phyloP scores from a whole-genome alignment of 192 early-diverging fungal species.

The Coemansia sp. region DNA sequence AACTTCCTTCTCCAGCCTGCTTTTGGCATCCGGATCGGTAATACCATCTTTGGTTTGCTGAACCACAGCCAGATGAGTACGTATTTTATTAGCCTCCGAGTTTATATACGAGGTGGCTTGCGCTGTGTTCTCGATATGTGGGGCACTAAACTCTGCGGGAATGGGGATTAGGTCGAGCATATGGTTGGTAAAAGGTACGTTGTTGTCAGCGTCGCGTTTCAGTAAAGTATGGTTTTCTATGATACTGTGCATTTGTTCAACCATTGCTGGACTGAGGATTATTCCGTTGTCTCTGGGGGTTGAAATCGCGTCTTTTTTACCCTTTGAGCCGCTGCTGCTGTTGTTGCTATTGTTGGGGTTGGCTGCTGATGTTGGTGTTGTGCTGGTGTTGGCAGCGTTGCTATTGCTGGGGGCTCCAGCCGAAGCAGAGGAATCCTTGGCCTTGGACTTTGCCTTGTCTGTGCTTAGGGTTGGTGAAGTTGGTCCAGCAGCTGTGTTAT shows the following conservation, averaged over 20 bases:
- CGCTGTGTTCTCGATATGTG: conserved; percentile 32
- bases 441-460: conserved; percentile 17
- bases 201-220: conserved; percentile 52
- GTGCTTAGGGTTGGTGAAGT: not conserved
- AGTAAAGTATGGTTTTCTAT: conserved; percentile 45
- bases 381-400: not conserved
- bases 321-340: conserved; percentile 6
- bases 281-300: conserved; percentile 33
- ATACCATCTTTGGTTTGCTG: conserved; percentile 29
- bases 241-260: conserved; percentile 48
- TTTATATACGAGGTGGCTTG: conserved; percentile 46
- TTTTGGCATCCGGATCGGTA: conserved; percentile 32
- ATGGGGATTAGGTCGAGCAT: conserved; percentile 38
- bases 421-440: conserved; percentile 2
- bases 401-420: not conserved
- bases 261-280: conserved; percentile 46
- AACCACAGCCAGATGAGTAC: conserved; percentile 35
- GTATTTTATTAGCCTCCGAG: conserved; percentile 37
- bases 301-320: conserved; percentile 24
- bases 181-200: conserved; percentile 52
- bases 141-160: conserved; percentile 28
- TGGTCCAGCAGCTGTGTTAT: conserved; percentile 7
- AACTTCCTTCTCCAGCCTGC: conserved; percentile 26
- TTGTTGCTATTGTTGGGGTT: not conserved
- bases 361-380: conserved; percentile 3